Evolutionary conservation across 2,329 filamentous ascomycete species (phyloP), one percentile per base, ranked within the genome.

Genomic region (Talaromyces sp.): DNA sequence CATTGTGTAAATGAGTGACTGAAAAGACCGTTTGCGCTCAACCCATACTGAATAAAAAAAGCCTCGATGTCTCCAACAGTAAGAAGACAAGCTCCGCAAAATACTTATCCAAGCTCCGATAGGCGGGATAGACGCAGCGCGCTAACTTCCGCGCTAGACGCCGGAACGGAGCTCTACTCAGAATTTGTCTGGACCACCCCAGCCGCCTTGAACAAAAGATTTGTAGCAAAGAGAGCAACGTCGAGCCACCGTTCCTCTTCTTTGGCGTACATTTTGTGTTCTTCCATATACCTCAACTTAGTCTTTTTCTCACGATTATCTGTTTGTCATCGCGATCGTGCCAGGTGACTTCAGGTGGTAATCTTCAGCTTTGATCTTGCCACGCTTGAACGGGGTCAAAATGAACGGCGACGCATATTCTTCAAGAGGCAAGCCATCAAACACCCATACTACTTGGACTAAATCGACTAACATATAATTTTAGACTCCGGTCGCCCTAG

Each of bases 401-500:
- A 95, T 95, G 91, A 94, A 94, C 89, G 91, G 90, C 76, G 91
- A 94, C 78, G 89, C 84, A 78, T 94, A 93, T 79, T 87, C 88
- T 75, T 88, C 90, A 72, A 87, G 91, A 87, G 90, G 91, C 91
- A 83, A 78, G 58, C 66, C 64, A 25, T 62, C 58, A 39, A 62
- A 66, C 33, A 69, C 68, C 62, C 65, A 63, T 68, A 65, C 71
- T 74, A 8, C 11, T 15, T 15, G 70, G 75, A 73, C 68, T 71
- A 68, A 10, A 19, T 70, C 62, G 67, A 71, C 77, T 81, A 72
- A 80, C 73, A 69, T 70, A 68, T 61, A 22, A 25, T 67, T 68
- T 69, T 73, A 84, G 84, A 86, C 71, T 73, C 80, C 69, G 82
- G 82, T 63, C 81, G 84, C 67, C 80, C 83, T 31, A 81, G 84